Evolutionary conservation across 768 basidiomycete genomes (phyloP).

Genomic region (Cystobasidium ongulense): DNA sequence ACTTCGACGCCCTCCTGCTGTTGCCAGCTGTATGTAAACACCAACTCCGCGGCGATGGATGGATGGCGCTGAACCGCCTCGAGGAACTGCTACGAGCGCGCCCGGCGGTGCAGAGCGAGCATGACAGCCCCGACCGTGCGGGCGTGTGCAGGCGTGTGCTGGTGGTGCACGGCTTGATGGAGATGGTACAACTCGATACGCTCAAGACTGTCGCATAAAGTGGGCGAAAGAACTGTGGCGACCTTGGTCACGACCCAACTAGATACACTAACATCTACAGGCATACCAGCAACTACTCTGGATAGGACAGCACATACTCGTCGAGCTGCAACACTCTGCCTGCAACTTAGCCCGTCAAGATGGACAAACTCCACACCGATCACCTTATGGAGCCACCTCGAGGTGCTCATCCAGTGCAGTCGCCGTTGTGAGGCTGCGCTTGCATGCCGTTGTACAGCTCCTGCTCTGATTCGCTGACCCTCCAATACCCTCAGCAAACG

Average conservation of each 20-base stretch:
- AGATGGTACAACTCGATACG: background rate
- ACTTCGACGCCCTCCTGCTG: no score
- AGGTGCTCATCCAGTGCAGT: background rate
- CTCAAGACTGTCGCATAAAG: background rate
- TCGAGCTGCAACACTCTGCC: background rate
- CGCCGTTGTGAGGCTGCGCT: conserved; percentile 11
- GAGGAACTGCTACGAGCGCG: background rate
- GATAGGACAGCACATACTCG: background rate
- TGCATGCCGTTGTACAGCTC: no score
- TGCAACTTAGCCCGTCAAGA: background rate
- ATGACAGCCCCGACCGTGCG: background rate
- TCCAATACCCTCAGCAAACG: background rate
- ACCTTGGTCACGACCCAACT: no score
- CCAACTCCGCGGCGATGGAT: background rate
- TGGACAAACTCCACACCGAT: background rate
- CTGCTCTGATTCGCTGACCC: no score
- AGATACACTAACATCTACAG: no score
- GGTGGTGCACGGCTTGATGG: background rate
- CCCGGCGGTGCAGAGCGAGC: background rate
- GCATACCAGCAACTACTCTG: background rate
- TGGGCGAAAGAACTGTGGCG: background rate
- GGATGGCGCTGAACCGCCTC: background rate
- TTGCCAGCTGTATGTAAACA: no score
- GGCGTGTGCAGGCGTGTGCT: background rate
- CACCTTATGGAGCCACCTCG: background rate